These are phyloP conservation scores for Lipomyces anomalus DNA, from an alignment of 805 yeast genomes.

Conservation along the genomic window DNA sequence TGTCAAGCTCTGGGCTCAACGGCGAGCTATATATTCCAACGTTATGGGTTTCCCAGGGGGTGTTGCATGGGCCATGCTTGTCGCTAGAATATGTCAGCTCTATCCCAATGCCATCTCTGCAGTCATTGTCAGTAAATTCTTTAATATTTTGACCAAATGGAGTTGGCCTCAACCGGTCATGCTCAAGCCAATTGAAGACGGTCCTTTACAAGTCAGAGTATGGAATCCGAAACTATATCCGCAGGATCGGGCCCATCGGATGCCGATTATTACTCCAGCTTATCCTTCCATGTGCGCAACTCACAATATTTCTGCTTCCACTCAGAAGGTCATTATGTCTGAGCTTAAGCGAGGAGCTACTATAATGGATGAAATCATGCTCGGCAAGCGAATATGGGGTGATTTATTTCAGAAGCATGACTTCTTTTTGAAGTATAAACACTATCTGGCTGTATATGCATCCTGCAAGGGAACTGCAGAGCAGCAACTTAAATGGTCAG, in stretches of 20 bases:
- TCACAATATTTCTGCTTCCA: constrained; percentile 85
- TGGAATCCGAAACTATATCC: constrained; percentile 95
- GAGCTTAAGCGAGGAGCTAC: constrained; percentile 75
- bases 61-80: constrained; percentile 99
- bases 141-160: constrained; percentile 82
- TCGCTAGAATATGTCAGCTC: constrained; percentile 94
- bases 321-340: constrained; percentile 71
- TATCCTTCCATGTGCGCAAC: constrained; percentile 99
- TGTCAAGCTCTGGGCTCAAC: constrained; percentile 93
- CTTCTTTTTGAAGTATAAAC: constrained; percentile 78
- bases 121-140: constrained; percentile 82
- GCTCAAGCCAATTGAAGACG: constrained; percentile 89
- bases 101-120: constrained; percentile 96
- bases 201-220: constrained; percentile 90
- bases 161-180: constrained; percentile 98
- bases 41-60: constrained; percentile 98
- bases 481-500: constrained; percentile 86
- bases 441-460: constrained; percentile 76
- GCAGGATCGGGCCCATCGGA: constrained; percentile 80
- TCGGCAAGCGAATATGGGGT: constrained; percentile 64
- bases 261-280: constrained; percentile 99
- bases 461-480: constrained; percentile 69
- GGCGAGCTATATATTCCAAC: constrained; percentile 89
- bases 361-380: constrained; percentile 60
- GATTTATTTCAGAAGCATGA: constrained; percentile 73